These are phyloP conservation scores for Cyclotella atomus DNA, from an alignment of 108 stramenopile genomes.

Conservation along the genomic window DNA sequence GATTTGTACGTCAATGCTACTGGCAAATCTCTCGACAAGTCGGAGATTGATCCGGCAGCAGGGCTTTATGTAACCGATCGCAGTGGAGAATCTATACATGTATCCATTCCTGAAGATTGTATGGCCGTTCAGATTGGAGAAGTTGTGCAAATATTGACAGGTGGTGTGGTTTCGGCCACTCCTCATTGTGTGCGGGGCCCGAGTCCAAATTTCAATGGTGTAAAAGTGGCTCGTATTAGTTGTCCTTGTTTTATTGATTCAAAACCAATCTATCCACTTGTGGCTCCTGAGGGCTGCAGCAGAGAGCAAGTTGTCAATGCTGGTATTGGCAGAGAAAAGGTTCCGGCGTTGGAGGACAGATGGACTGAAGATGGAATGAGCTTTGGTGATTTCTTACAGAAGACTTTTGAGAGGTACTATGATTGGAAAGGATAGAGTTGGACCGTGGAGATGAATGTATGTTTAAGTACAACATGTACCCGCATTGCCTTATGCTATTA, in stretches of 20 bases:
- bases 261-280: constrained; percentile 72
- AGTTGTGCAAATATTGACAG: constrained; percentile 90
- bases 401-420: constrained; percentile 80
- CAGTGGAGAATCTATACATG: constrained; percentile 55
- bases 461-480: too few species aligned
- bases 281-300: constrained; percentile 56
- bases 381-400: constrained; percentile 90
- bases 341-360: constrained; percentile 75
- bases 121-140: constrained; percentile 95
- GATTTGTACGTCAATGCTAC: constrained; percentile 84
- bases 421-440: too few species aligned
- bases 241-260: constrained; percentile 90
- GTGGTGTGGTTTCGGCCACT: constrained; percentile 86
- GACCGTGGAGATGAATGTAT: too few species aligned
- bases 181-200: constrained; percentile 91
- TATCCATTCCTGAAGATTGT: constrained; percentile 84
- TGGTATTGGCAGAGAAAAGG: constrained; percentile 58
- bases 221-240: constrained; percentile 63
- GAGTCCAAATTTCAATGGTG: constrained; percentile 13
- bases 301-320: constrained; percentile 50
- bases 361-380: constrained; percentile 81
- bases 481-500: too few species aligned
- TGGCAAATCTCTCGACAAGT: constrained; percentile 48
- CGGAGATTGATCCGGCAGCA: constrained; percentile 67
- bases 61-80: constrained; percentile 86